Percentiles rank a stretch among this genome's conserved stretches.
Conservation (phyloP, 768 basidiomycete genomes). For the Guyanaporus albipodus region DNA sequence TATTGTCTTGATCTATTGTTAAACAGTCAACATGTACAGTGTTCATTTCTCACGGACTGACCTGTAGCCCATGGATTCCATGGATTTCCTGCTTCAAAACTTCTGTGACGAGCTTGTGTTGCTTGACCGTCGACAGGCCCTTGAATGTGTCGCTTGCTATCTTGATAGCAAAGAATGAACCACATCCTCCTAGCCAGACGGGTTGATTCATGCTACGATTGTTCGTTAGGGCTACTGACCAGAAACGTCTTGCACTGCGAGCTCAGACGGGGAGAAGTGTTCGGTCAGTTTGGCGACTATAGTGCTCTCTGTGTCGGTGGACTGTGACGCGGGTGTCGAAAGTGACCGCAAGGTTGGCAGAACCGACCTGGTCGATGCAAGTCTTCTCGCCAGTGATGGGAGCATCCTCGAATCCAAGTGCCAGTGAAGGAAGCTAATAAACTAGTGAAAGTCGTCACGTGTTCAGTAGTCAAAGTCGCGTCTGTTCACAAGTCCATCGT, state of each 20-base stretch:
- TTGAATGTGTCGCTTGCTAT: slow-evolving; percentile 85
- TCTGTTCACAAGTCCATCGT: too few relatives aligned
- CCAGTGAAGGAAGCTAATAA: background rate
- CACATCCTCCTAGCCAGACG: slow-evolving; percentile 75
- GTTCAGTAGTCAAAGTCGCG: background rate
- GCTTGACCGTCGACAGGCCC: slow-evolving; percentile 83
- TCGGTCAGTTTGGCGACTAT: slow-evolving; percentile 71
- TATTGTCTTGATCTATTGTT: slow-evolving; percentile 41
- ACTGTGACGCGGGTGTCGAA: slow-evolving; percentile 25
- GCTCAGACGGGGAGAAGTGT: slow-evolving; percentile 71
- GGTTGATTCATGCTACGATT: background rate
- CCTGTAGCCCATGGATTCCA: slow-evolving; percentile 92
- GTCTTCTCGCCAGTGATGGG: slow-evolving; percentile 33
- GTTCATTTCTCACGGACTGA: slow-evolving; percentile 32
- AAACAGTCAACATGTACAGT: slow-evolving; percentile 5
- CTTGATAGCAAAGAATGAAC: slow-evolving; percentile 92
- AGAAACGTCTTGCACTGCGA: slow-evolving; percentile 92
- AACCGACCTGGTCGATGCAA: slow-evolving; percentile 21
- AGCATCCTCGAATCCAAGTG: slow-evolving; percentile 12
- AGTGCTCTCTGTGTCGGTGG: slow-evolving; percentile 40
- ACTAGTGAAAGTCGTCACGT: slow-evolving; percentile 13
- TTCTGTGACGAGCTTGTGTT: slow-evolving; percentile 87
- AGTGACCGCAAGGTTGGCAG: slow-evolving; percentile 28
- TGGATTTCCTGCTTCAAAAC: slow-evolving; percentile 85
- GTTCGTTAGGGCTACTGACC: slow-evolving; percentile 48